Evolutionary conservation across 2,329 filamentous ascomycete species (phyloP).

Genomic region (Xylaria sp.): DNA sequence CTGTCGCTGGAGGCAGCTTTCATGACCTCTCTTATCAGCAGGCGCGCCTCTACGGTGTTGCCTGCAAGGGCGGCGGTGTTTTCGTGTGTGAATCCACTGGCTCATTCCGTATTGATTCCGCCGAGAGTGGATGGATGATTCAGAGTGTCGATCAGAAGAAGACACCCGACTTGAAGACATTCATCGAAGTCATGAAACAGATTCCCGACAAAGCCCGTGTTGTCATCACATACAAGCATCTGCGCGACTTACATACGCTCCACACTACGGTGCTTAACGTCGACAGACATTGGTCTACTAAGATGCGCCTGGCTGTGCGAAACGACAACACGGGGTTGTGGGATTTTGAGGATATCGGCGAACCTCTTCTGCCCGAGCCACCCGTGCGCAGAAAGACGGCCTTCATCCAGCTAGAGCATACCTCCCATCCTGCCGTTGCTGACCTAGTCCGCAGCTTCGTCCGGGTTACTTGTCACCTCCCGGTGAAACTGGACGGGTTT

Average conservation of each 20-base stretch:
- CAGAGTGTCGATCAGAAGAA: conserved; percentile 89
- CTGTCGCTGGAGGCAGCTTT: conserved; percentile 89
- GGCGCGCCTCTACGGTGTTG: conserved; percentile 89
- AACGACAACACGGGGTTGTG: conserved; percentile 88
- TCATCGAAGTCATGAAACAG: conserved; percentile 82
- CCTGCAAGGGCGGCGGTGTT: conserved; percentile 69
- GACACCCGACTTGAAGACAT: conserved; percentile 79
- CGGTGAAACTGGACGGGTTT: conserved; percentile 95
- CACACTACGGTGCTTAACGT: conserved; percentile 90
- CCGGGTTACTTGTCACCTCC: conserved; percentile 86
- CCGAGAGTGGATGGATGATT: conserved; percentile 88
- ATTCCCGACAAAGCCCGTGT: conserved; percentile 81
- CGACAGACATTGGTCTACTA: conserved; percentile 91
- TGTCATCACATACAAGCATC: conserved; percentile 92
- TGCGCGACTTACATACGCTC: conserved; percentile 87
- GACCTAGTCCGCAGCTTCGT: conserved; percentile 94
- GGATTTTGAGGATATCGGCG: conserved; percentile 86
- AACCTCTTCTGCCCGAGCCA: conserved; percentile 68
- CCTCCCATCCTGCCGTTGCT: conserved; percentile 82
- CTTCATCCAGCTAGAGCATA: conserved; percentile 87
- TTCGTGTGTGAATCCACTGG: conserved; percentile 93
- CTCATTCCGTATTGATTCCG: conserved; percentile 89
- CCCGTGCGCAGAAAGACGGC: conserved; percentile 73
- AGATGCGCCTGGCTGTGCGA: conserved; percentile 86
- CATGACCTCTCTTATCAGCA: conserved; percentile 97